Evolutionary conservation across 2,329 filamentous ascomycete genomes (phyloP).

Genomic region (Myriosclerotinia duriaeana): DNA sequence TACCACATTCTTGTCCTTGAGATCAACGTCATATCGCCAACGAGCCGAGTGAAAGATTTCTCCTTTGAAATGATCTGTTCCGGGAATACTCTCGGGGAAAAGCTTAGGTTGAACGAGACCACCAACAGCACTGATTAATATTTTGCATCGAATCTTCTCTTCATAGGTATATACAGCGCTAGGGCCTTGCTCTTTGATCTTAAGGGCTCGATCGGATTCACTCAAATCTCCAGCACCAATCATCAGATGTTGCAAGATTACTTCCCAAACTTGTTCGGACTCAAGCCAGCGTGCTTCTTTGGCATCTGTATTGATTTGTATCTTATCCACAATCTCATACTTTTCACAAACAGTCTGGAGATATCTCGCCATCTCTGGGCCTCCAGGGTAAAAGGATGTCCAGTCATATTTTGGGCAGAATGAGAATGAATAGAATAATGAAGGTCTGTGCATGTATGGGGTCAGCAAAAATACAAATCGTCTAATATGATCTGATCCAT

Average conservation of each 20-base stretch:
- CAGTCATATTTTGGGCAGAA: slow-evolving; percentile 61
- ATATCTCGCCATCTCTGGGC: slow-evolving; percentile 59
- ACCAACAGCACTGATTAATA: slow-evolving; percentile 56
- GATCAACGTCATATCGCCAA: slow-evolving; percentile 54
- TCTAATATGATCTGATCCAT: background rate
- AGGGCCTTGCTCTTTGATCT: slow-evolving; percentile 47
- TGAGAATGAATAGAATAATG: slow-evolving; percentile 58
- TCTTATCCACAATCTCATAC: slow-evolving; percentile 56
- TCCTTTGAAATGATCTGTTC: slow-evolving; percentile 54
- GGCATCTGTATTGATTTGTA: slow-evolving; percentile 59
- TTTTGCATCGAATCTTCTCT: slow-evolving; percentile 53
- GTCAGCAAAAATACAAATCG: background rate
- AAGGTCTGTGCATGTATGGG: slow-evolving; percentile 45
- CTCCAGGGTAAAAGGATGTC: slow-evolving; percentile 57
- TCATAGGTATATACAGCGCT: slow-evolving; percentile 50
- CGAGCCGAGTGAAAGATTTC: slow-evolving; percentile 57
- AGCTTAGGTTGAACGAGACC: slow-evolving; percentile 55
- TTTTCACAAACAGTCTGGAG: slow-evolving; percentile 54
- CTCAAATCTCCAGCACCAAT: slow-evolving; percentile 55
- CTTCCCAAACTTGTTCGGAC: slow-evolving; percentile 54
- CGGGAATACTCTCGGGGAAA: slow-evolving; percentile 51
- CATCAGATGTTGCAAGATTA: slow-evolving; percentile 51
- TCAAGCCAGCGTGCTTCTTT: slow-evolving; percentile 52
- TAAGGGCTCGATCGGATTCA: slow-evolving; percentile 47
- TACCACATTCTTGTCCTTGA: slow-evolving; percentile 55